Conservation (phyloP, 2,329 filamentous ascomycete species). For the Fusarium scirpi region DNA sequence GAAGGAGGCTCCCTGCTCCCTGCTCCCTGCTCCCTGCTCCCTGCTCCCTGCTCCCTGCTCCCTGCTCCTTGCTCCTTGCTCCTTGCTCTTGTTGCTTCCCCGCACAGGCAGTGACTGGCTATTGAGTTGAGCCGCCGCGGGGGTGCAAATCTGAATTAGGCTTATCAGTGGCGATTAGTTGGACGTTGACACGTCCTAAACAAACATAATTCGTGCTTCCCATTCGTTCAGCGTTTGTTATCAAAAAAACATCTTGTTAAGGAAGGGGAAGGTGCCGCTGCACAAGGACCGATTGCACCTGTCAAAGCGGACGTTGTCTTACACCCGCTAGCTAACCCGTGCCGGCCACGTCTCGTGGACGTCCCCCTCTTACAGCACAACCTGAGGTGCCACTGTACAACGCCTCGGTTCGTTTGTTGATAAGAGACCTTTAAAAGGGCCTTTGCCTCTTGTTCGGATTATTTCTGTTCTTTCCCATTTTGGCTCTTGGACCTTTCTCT, state of each 20-base stretch:
- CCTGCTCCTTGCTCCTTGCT: background rate
- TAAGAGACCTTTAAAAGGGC: slow-evolving; percentile 32
- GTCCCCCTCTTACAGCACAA: slow-evolving; percentile 15
- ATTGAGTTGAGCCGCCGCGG: slow-evolving; percentile 14
- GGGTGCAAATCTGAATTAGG: slow-evolving; percentile 38
- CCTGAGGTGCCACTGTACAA: slow-evolving; percentile 7
- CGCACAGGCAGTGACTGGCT: slow-evolving; percentile 28
- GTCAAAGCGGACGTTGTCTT: slow-evolving; percentile 23
- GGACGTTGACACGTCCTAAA: slow-evolving; percentile 23
- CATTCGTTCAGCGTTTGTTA: slow-evolving; percentile 31
- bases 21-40: background rate
- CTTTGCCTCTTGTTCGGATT: slow-evolving; percentile 6
- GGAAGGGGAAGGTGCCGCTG: slow-evolving; percentile 36
- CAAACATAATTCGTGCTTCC: slow-evolving; percentile 18
- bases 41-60: background rate
- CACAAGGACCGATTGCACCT: slow-evolving; percentile 25
- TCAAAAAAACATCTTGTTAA: slow-evolving; percentile 27
- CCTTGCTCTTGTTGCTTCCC: slow-evolving; percentile 28
- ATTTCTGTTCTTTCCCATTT: background rate
- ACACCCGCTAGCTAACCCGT: slow-evolving; percentile 41
- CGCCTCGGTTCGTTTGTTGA: slow-evolving; percentile 38
- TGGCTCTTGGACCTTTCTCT: background rate
- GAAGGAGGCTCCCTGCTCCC: slow-evolving; percentile 18
- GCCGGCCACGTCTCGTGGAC: slow-evolving; percentile 34
- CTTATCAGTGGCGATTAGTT: slow-evolving; percentile 45